phyloP scores from a whole-genome alignment of 2,329 filamentous ascomycete genomes.

The Neonectria ditissima region DNA sequence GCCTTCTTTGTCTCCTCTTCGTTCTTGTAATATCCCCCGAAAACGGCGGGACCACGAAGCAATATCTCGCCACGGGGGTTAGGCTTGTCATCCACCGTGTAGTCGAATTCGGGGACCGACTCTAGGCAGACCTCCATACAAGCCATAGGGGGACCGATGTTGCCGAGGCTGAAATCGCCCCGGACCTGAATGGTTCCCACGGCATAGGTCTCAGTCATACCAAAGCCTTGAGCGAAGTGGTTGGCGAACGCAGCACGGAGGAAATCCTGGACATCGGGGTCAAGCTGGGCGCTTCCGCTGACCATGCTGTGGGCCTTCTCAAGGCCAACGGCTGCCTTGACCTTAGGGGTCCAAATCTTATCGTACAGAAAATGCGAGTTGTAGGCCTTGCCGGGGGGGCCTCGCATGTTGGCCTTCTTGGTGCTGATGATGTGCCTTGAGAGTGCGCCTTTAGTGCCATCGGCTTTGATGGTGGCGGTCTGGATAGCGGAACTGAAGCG shows the following conservation, averaged over 20 bases:
- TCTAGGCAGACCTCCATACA: constrained; percentile 81
- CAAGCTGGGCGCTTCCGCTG: constrained; percentile 90
- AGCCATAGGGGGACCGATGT: constrained; percentile 80
- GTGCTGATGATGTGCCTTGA: constrained; percentile 82
- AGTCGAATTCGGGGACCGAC: constrained; percentile 95
- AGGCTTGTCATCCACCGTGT: constrained; percentile 87
- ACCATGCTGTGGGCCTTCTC: constrained; percentile 80
- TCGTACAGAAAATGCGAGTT: constrained; percentile 85
- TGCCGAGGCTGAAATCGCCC: constrained; percentile 80
- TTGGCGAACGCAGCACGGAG: constrained; percentile 85
- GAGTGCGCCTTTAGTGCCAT: constrained; percentile 83
- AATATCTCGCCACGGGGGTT: constrained; percentile 91
- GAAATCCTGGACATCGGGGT: constrained; percentile 89
- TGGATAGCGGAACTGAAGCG: constrained; percentile 88
- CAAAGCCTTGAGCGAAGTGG: constrained; percentile 88
- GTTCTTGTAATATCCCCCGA: constrained; percentile 91
- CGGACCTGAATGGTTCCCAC: constrained; percentile 75
- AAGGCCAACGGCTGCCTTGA: constrained; percentile 84
- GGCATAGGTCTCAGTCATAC: constrained; percentile 93
- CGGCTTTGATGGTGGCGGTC: constrained; percentile 79
- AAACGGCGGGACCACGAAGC: constrained; percentile 82
- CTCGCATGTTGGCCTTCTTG: constrained; percentile 83
- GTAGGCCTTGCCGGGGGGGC: constrained; percentile 77
- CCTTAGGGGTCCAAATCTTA: constrained; percentile 91
- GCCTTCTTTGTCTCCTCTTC: constrained; percentile 86